A percentile compares a stretch with the other conserved stretches of the same genome.
Evolutionary conservation across 2,329 filamentous ascomycete genomes (phyloP).

Genomic region (Talaromyces albobiverticillius): DNA sequence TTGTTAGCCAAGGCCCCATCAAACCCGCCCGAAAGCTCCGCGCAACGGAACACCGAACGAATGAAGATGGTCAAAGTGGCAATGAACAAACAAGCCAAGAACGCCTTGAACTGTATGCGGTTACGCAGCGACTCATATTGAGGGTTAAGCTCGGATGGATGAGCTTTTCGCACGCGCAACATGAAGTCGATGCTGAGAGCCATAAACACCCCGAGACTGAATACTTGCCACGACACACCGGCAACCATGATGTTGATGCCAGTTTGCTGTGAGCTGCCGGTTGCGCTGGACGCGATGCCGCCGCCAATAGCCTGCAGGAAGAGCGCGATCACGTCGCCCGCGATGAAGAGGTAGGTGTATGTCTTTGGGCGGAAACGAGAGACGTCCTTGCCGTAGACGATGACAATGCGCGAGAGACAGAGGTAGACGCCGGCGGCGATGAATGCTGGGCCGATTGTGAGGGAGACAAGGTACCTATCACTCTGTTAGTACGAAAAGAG

Average conservation of each 20-base stretch:
- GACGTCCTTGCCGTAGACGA: slow-evolving; percentile 31
- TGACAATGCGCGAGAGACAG: slow-evolving; percentile 48
- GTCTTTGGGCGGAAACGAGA: slow-evolving; percentile 31
- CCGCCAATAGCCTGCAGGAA: slow-evolving; percentile 61
- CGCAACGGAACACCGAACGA: slow-evolving; percentile 50
- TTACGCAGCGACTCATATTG: slow-evolving; percentile 13
- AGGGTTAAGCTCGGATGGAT: slow-evolving; percentile 14
- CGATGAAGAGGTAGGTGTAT: slow-evolving; percentile 53
- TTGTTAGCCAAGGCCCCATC: slow-evolving; percentile 47
- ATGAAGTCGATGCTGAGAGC: slow-evolving; percentile 50
- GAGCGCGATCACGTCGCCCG: slow-evolving; percentile 61
- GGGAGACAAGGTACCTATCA: slow-evolving; percentile 59
- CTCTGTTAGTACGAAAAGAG: slow-evolving; percentile 19
- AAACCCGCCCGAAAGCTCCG: slow-evolving; percentile 50
- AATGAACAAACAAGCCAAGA: slow-evolving; percentile 30
- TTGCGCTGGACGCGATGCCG: slow-evolving; percentile 50
- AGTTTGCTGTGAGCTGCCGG: slow-evolving; percentile 31
- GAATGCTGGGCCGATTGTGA: slow-evolving; percentile 65
- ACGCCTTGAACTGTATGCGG: slow-evolving; percentile 9
- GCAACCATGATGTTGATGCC: slow-evolving; percentile 66
- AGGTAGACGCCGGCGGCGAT: slow-evolving; percentile 64
- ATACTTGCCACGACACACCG: slow-evolving; percentile 61
- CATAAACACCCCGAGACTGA: slow-evolving; percentile 57
- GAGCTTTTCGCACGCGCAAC: slow-evolving; percentile 29
- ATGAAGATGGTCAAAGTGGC: slow-evolving; percentile 47